Evolutionary conservation across 495 filamentous ascomycete genomes (phyloP).

Genomic region (Talaromyces trachyspermus): DNA sequence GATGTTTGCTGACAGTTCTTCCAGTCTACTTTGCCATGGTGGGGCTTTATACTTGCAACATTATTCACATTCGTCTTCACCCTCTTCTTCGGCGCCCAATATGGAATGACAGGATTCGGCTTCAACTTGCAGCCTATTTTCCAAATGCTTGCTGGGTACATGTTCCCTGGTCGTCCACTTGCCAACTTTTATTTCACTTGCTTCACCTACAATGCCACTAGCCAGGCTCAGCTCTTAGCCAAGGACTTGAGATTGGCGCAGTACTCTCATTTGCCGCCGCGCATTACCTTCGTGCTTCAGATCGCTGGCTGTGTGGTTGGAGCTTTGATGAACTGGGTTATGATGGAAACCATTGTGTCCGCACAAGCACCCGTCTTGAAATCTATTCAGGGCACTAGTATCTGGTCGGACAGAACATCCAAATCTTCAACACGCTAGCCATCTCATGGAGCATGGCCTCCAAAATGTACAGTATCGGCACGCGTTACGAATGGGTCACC

Average conservation of each 20-base stretch:
- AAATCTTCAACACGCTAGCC: conserved; percentile 22
- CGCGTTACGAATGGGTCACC: conserved; percentile 31
- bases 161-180: conserved; percentile 26
- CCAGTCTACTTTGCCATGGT: conserved; percentile 40
- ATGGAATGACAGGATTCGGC: conserved; percentile 33
- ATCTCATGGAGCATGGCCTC: conserved; percentile 29
- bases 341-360: conserved; percentile 28
- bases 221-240: conserved; percentile 20
- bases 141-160: conserved; percentile 33
- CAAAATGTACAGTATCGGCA: conserved; percentile 24
- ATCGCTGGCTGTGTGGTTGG: conserved; percentile 29
- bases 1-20: not conserved
- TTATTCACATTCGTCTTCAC: conserved; percentile 27
- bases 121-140: conserved; percentile 25
- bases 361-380: conserved; percentile 24
- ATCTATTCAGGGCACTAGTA: conserved; percentile 29
- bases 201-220: conserved; percentile 25
- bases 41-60: conserved; percentile 40
- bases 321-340: conserved; percentile 31
- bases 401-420: conserved; percentile 34
- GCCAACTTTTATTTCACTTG: conserved; percentile 26
- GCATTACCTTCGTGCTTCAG: conserved; percentile 27
- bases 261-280: conserved; percentile 25
- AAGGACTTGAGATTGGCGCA: conserved; percentile 36
- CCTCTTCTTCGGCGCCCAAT: conserved; percentile 28